These are phyloP conservation scores for Pseudonitzschia delicatissima DNA, from an alignment of 108 stramenopile genomes.

Conservation along the genomic window DNA sequence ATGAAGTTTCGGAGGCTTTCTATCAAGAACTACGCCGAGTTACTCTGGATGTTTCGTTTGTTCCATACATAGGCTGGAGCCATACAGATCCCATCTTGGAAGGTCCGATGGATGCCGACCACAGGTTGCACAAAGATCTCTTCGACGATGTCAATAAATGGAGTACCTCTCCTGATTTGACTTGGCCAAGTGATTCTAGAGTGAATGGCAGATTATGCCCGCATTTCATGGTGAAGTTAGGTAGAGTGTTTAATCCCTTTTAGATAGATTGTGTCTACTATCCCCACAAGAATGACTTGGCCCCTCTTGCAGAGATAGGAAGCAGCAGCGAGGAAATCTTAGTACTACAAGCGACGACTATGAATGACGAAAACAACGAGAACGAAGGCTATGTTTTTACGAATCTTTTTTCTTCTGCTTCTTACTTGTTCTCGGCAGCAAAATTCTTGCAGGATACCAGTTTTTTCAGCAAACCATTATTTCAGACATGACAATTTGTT, in stretches of 20 bases:
- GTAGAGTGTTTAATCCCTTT: slow-evolving; percentile 35
- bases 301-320: no score
- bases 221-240: slow-evolving; percentile 11
- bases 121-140: slow-evolving; percentile 62
- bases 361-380: no score
- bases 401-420: no score
- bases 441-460: no score
- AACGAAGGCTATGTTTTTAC: no score
- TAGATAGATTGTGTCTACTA: no score
- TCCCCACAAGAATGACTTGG: no score
- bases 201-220: slow-evolving; percentile 19
- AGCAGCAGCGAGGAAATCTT: no score
- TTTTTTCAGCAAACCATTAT: no score
- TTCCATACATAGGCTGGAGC: slow-evolving; percentile 49
- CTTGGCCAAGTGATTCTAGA: slow-evolving; percentile 13
- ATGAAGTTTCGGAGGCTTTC: slow-evolving; percentile 38
- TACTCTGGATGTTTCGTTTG: slow-evolving; percentile 4
- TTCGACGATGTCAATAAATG: slow-evolving; percentile 41
- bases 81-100: slow-evolving; percentile 74
- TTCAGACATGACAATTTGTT: no score
- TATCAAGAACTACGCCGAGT: slow-evolving; percentile 10
- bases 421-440: no score
- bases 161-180: slow-evolving; percentile 23
- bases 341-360: no score
- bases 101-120: slow-evolving; percentile 56